Evolutionary conservation across 495 filamentous ascomycete genomes (phyloP), one percentile per base, ranked within the genome.

Genomic region (Durotheca rogersii): DNA sequence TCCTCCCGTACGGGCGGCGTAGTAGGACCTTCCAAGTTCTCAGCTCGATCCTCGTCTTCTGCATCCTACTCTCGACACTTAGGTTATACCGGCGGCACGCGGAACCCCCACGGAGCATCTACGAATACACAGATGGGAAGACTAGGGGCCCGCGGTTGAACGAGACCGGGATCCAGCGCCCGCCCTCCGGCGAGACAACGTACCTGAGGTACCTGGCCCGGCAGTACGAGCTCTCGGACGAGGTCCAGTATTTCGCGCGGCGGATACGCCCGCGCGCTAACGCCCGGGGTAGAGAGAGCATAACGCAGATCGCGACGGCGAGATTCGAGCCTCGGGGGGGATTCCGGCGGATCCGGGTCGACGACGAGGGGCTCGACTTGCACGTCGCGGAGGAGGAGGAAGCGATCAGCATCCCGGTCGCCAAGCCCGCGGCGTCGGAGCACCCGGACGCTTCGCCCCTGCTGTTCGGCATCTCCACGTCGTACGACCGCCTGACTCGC

Each of bases 381-480:
- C 16, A 39, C 18, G 51, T 41, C n/a, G n/a, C n/a, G n/a, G n/a
- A n/a, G n/a, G n/a, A n/a, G 5, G 41, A 45, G 27, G 39, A 25
- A 17, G 15, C 43, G 11, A 18, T 58, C 4, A 41, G 37, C 27
- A 9, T 58, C 31, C 39, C 60, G 3, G 41, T 56, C 20, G 19
- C 44, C 15, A 58, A 31, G 55, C 61, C 46, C 17, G 36, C 37
- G 45, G 64, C 12, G 42, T 37, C 46, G 41, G 38, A 53, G 43
- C 31, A 49, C 17, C 12, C 58, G 29, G 74, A 81, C 54, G 79
- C 75, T 6, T 81, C 79, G 4, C 61, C 72, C 42, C 68, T 85
- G 32, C 68, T 81, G 36, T 81, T 85, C 51, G 81, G 78, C 33
- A 74, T 81, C 10, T 76, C 80, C 0, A 84, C 81, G 1, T 78